Evolutionary conservation across 192 early-diverging fungal genomes (phyloP), one percentile per base, ranked within the genome.

Genomic region (Diversispora epigaea): DNA sequence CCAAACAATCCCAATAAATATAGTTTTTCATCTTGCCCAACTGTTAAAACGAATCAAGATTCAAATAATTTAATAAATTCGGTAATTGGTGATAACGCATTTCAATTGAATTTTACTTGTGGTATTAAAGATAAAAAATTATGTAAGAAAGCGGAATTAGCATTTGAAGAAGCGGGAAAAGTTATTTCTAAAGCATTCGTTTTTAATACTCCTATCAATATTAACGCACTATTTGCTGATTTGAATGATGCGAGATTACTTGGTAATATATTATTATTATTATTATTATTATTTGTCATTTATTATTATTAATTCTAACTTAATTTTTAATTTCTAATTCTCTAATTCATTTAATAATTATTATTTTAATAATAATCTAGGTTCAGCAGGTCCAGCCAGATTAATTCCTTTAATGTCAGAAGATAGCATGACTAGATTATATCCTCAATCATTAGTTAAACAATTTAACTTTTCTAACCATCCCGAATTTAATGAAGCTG

Each of bases 381-480:
- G 83, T 19, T 62, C 64, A 22, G 78, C 80, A 0, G 76, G 62
- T 66, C 83, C 80, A 0, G 46, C 83, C 8, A 62, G 77, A 45
- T 76, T 78, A 7, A 76, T 80, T 49, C 52, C 78, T 10, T 77
- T 81, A 72, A 78, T 81, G 40, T 25, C 32, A 44, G 57, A 45
- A 1, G 83, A 84, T 54, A 73, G 72, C n/a, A 69, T 78, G 47
- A 76, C 68, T 15, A 52, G 83, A 32, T 80, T 81, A 58, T 84
- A 80, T 46, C 83, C 83, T 19, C 83, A 84, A 66, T 68, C 80
- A 11, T 46, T 80, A n/a, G 50, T 84, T n/a, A 84, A 84, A 60
- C 83, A 84, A 22, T 77, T 80, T n/a, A 77, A 60, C n/a, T 19
- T 76, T 14, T 3, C 57, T 15, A 11, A 67, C 6, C 56, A 50